Evolutionary conservation across 176 grass and related monocot species (phyloP).

Genomic region (Stipa capillata): DNA sequence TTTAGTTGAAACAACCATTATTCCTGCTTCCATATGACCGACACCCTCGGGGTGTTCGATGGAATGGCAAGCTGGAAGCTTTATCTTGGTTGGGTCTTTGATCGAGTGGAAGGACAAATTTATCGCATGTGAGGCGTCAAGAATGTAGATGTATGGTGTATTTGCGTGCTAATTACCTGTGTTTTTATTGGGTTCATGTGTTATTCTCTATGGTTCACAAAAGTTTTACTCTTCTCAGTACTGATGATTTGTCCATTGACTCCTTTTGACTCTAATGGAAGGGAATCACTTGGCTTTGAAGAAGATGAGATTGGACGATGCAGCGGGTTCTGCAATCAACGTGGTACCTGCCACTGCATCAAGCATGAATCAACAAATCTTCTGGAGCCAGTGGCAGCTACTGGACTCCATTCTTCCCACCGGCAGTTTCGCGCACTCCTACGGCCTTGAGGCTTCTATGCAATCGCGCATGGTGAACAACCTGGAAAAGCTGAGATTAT

Average conservation of each 20-base stretch:
- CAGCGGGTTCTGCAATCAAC: constrained; percentile 7
- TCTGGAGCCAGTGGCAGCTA: constrained; percentile 85
- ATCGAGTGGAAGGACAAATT: background rate
- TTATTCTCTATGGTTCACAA: background rate
- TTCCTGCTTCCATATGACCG: background rate
- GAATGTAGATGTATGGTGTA: background rate
- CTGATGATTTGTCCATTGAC: background rate
- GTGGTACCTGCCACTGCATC: background rate
- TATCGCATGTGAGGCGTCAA: background rate
- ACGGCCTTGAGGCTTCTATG: constrained; percentile 66
- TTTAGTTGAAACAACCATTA: background rate
- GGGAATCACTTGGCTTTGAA: background rate
- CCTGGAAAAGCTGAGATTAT: constrained; percentile 46
- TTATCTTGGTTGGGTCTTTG: background rate
- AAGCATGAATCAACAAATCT: constrained; percentile 1
- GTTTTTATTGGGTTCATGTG: background rate
- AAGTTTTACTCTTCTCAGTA: background rate
- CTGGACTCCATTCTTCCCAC: constrained; percentile 88
- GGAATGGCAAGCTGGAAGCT: background rate
- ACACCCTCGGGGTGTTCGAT: background rate
- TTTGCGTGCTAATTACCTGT: background rate
- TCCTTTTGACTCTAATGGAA: background rate
- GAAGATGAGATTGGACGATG: constrained; percentile 4
- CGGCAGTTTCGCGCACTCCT: constrained; percentile 79
- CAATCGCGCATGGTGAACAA: constrained; percentile 52